A percentile compares a stretch with the other conserved stretches of the same genome.
These are phyloP conservation scores for Fusarium brevicatenulatum DNA, from an alignment of 2,329 filamentous ascomycete genomes.

Conservation along the genomic window DNA sequence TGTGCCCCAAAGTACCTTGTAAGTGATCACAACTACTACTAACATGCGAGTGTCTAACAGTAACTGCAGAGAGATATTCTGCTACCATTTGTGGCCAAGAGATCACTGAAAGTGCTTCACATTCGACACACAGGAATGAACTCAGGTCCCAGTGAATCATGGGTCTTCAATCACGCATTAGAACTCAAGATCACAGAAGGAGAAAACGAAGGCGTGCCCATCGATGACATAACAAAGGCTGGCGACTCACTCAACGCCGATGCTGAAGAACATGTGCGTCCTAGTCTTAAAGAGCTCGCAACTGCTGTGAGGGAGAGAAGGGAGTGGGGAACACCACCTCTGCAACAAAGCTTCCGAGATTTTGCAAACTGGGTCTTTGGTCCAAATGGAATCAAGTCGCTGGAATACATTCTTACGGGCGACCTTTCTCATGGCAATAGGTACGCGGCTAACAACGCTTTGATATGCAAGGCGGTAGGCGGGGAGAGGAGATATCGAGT, in stretches of 20 bases:
- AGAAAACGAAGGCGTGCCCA: fast-evolving
- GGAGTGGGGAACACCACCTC: not conserved
- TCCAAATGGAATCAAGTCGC: fast-evolving
- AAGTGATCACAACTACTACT: not conserved
- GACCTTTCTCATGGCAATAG: not conserved
- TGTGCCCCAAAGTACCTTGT: not conserved
- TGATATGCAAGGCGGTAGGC: not conserved
- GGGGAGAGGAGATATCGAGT: not conserved
- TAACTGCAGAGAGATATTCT: not conserved
- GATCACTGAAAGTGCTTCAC: not conserved
- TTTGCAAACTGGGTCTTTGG: not conserved
- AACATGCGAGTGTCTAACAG: fast-evolving
- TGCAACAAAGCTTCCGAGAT: not conserved
- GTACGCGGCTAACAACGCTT: not conserved
- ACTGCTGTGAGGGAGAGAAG: not conserved
- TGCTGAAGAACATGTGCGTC: fast-evolving
- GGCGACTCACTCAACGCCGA: fast-evolving
- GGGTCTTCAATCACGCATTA: not conserved
- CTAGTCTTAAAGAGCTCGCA: fast-evolving
- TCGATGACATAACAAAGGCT: not conserved
- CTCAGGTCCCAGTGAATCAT: not conserved
- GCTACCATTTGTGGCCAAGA: not conserved
- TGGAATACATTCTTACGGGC: not conserved
- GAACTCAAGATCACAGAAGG: not conserved
- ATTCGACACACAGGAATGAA: not conserved